Evolutionary conservation across 257 asterid species (phyloP).

Genomic region (Fraxinus quadrangulata): DNA sequence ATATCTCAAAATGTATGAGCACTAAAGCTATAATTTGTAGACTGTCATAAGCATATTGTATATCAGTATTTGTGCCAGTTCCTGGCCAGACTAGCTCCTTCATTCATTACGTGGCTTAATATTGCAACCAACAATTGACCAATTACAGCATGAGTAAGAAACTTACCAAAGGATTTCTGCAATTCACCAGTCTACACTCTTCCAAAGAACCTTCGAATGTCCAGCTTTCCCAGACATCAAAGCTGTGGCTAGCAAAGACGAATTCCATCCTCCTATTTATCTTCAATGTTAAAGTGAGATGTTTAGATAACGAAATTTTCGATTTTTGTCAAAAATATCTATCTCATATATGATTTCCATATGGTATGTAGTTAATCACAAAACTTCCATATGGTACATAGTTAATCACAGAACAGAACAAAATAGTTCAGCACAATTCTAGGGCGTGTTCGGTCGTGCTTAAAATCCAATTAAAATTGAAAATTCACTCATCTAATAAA

Average conservation of each 20-base stretch:
- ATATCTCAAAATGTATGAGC: neutral
- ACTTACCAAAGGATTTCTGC: conserved; percentile 91
- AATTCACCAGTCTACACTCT: conserved; percentile 91
- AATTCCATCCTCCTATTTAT: conserved; percentile 98
- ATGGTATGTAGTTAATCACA: neutral
- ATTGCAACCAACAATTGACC: conserved; percentile 16
- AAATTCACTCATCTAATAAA: too few species aligned
- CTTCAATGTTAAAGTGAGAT: conserved; percentile 45
- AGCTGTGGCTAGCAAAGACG: conserved; percentile 94
- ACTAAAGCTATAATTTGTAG: neutral
- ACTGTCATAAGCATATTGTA: neutral
- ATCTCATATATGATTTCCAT: conserved; percentile 5
- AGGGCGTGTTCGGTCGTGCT: too few species aligned
- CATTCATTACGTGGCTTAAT: neutral
- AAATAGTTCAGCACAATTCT: too few species aligned
- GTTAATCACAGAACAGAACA: too few species aligned
- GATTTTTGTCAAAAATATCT: neutral
- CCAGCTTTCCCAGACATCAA: conserved; percentile 99
- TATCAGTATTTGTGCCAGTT: neutral
- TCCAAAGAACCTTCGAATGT: conserved; percentile 84
- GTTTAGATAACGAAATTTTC: conserved; percentile 12
- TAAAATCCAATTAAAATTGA: too few species aligned
- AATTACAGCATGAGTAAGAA: conserved; percentile 20
- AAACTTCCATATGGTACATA: neutral
- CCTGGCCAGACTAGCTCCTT: neutral